Percentiles rank a stretch among this genome's conserved stretches.
Conservation (phyloP, 257 asterid genomes). For the Ballota nigra region DNA sequence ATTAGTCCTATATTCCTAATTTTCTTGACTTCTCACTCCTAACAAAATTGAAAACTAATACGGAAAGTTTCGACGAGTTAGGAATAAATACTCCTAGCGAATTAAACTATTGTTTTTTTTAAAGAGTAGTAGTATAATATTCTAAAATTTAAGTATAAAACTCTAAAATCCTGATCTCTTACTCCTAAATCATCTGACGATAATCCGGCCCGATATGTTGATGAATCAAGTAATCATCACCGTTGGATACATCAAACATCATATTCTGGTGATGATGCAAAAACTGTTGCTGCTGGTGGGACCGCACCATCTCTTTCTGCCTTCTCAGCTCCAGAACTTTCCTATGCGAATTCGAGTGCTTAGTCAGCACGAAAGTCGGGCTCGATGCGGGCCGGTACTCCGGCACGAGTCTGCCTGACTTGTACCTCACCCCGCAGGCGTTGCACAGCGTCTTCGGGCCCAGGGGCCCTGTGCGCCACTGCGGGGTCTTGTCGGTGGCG, state of each 20-base stretch:
- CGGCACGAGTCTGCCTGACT: slow-evolving; percentile 92
- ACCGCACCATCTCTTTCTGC: slow-evolving; percentile 64
- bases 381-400: slow-evolving; percentile 94
- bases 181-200: slow-evolving; percentile 61
- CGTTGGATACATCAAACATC: slow-evolving; percentile 66
- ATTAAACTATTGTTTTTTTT: slow-evolving; percentile 6
- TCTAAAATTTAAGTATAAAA: slow-evolving; percentile 1
- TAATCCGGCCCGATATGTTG: slow-evolving; percentile 79
- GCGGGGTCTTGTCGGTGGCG: slow-evolving; percentile 95
- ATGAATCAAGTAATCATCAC: slow-evolving; percentile 81
- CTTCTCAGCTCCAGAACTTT: slow-evolving; percentile 82
- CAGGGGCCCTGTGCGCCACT: slow-evolving; percentile 94
- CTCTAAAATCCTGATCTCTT: neutral
- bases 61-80: slow-evolving; percentile 50
- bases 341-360: slow-evolving; percentile 87
- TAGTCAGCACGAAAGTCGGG: slow-evolving; percentile 79
- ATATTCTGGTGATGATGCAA: slow-evolving; percentile 54
- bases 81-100: slow-evolving; percentile 36
- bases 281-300: slow-evolving; percentile 57
- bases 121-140: neutral
- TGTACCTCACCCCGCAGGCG: slow-evolving; percentile 90
- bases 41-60: slow-evolving; percentile 11
- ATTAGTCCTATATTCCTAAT: slow-evolving; percentile 22
- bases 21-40: neutral
- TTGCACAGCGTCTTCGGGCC: slow-evolving; percentile 95